These are phyloP conservation scores for Ophiocordyceps camponoti-leonardi DNA, from an alignment of 2,329 filamentous ascomycete genomes.

Conservation along the genomic window DNA sequence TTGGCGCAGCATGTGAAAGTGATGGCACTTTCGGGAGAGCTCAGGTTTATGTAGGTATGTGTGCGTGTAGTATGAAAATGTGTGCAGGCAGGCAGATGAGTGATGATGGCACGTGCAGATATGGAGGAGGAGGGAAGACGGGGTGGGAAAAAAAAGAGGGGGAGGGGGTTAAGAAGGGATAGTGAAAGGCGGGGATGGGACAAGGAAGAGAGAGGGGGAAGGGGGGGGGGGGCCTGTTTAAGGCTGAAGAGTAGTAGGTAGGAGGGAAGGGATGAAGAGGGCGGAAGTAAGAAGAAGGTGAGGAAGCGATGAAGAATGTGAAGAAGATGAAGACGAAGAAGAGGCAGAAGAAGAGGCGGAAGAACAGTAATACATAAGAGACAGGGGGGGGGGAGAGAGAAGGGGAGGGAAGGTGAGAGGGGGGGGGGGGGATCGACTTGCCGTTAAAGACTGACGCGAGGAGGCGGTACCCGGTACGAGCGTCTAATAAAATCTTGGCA, in stretches of 20 bases:
- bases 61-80: no score
- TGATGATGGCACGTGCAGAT: no score
- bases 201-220: background rate
- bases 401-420: no score
- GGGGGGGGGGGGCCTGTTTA: no score
- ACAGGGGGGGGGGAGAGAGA: no score
- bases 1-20: background rate
- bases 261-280: background rate
- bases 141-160: background rate
- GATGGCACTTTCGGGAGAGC: no score
- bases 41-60: no score
- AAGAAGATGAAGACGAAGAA: background rate
- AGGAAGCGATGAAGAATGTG: background rate
- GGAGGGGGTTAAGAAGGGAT: no score
- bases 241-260: no score
- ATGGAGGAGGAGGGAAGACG: background rate
- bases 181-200: background rate
- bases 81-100: background rate
- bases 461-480: background rate
- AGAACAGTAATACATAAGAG: background rate
- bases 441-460: background rate
- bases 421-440: no score
- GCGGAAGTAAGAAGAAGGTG: background rate
- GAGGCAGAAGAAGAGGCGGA: no score
- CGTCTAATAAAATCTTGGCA: background rate